A percentile compares a stretch with the other conserved stretches of the same genome.
These are phyloP conservation scores for Knufia fluminis DNA, from an alignment of 2,329 filamentous ascomycete genomes.

Conservation along the genomic window DNA sequence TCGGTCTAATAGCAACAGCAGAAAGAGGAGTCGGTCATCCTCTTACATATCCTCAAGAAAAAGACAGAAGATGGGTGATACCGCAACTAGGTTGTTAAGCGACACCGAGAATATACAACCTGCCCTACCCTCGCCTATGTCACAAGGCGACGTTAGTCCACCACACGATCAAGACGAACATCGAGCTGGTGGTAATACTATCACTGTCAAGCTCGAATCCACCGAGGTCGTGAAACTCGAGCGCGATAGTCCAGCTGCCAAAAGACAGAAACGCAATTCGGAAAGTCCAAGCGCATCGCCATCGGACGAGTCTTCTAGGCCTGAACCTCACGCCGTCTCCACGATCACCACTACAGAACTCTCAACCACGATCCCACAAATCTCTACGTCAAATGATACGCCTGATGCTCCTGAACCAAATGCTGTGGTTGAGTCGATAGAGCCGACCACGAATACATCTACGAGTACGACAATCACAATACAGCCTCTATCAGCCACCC, in stretches of 20 bases:
- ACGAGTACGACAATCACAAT: slow-evolving; percentile 17
- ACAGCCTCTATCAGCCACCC: slow-evolving; percentile 25
- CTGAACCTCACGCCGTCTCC: slow-evolving; percentile 15
- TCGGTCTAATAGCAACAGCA: neutral
- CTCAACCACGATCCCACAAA: slow-evolving; percentile 1
- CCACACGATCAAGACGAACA: neutral
- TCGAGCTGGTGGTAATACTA: slow-evolving; percentile 2
- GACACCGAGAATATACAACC: slow-evolving; percentile 6
- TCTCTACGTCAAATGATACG: neutral
- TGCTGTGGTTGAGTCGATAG: slow-evolving; percentile 20
- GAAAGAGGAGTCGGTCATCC: slow-evolving; percentile 3
- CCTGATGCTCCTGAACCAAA: neutral
- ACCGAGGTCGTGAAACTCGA: slow-evolving; percentile 19
- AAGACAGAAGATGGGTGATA: slow-evolving; percentile 8
- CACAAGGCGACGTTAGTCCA: slow-evolving; percentile 5
- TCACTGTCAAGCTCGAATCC: slow-evolving; percentile 21
- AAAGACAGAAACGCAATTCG: neutral
- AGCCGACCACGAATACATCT: slow-evolving; percentile 9
- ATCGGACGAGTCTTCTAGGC: neutral
- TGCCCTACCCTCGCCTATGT: slow-evolving; percentile 8
- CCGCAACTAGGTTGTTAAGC: slow-evolving; percentile 11
- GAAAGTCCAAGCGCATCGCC: neutral
- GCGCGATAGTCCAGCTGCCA: slow-evolving; percentile 10
- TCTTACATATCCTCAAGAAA: slow-evolving; percentile 6
- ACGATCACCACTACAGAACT: slow-evolving; percentile 18